Base-by-base conservation (phyloP, 495 filamentous ascomycete species). In the Xylaria sp. region DNA sequence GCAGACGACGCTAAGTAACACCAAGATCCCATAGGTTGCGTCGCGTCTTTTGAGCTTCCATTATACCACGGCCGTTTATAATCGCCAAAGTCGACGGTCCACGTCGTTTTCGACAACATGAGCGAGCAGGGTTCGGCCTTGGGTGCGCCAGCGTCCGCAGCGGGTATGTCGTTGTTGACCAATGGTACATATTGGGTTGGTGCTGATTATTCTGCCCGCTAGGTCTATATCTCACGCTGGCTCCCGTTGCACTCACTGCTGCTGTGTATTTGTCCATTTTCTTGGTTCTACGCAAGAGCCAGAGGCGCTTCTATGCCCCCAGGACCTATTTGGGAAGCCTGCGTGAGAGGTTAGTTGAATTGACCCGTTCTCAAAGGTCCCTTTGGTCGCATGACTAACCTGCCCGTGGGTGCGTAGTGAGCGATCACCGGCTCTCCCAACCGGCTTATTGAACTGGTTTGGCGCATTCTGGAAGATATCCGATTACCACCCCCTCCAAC, bases 251-350 rank as follows among this genome's bases (percentile, higher is more conserved):
- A 19, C 70, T 92, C n/a, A 77, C 91, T 74, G 90, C 93, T 11
- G 79, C 74, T 44, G 81, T 88, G 70, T 93, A 94, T 81, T 67
- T 93, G 40, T 43, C 83, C 31, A 74, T 93, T 59, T 99, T 98
- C 86, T 80, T 97, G 62, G 78, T 96, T 68, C 82, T 99, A 68
- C 90, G 96, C 37, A 85, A 82, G 71, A 91, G 84, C 57, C 85
- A 95, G 61, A 88, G 85, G 68, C 88, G 95, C 57, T 91, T 88
- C 80, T 99, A 99, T 84, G 90, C 92, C 61, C 96, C 96, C 3
- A 87, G 95, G 81, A 95, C 93, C 29, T 97, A 95, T 79, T 81
- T 99, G 44, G 92, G 93, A 37, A 90, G 85, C 69, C 78, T 97
- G 73, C 86, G 86, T 48, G 82, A 92, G 53, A 85, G 86, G 90